Base-by-base conservation (phyloP, 163 green algal species). In the Chloromonas sp. region DNA sequence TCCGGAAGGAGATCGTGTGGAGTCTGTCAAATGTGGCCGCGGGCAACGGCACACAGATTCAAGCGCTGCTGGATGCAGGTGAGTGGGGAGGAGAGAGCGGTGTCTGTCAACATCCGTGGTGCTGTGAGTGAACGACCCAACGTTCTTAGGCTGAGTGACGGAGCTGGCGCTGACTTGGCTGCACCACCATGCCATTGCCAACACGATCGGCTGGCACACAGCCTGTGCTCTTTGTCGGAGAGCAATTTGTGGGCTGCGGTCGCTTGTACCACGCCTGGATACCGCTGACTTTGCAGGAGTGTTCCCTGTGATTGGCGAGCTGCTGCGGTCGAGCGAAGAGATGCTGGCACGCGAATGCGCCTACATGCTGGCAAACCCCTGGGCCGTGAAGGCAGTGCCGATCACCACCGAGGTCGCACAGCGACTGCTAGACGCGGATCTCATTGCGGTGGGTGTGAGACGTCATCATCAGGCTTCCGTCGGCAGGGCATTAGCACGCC, bases 21-120 rank as follows among this genome's bases (percentile, higher is more conserved):
- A 79, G 82, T 3, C 81, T 89, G 60, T 82, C 60, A 62, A 89
- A 89, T 36, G 81, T 89, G 77, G 86, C 86, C 3, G 86, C 82
- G 0, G 83, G 70, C 66, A 87, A 81, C 36, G 66, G 74, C 59
- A 74, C n/a, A 0, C 81, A 85, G 57, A 81, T 89, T 59, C 58
- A 78, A 61, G 86, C 86, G 59, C 60, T 89, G 86, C 71, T 86
- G 66, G 79, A 83, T 0, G 85, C 81, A 77, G 85, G 85, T 88
- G 58, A 58, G 85, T 59, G 61, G 60, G 3, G 36, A 15, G 2
- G 14, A 3, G 3, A 3, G 79, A 3, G 58, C 84, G 36, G 36
- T 36, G 36, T 36, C 36, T 36, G 36, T 36, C 36, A 36, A 36
- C 36, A 36, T 36, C 36, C 36, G 36, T 36, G 36, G 36, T 36